phyloP scores from a whole-genome alignment of 768 basidiomycete species.

The Termitomyces sp. region DNA sequence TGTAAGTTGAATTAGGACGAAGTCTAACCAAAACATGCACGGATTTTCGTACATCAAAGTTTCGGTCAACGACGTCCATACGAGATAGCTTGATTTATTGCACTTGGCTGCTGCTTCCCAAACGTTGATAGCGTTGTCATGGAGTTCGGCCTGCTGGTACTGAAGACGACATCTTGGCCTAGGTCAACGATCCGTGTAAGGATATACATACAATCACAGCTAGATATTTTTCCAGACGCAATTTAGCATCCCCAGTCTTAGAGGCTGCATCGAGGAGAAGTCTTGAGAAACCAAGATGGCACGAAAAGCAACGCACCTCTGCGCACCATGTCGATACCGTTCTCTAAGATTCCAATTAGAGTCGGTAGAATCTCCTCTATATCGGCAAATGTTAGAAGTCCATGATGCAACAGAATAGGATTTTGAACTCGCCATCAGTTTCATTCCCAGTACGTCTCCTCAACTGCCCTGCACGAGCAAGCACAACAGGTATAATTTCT shows the following conservation, averaged over 20 bases:
- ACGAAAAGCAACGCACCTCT: constrained; percentile 38
- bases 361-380: constrained; percentile 50
- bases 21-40: constrained; percentile 21
- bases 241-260: constrained; percentile 66
- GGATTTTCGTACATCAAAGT: constrained; percentile 53
- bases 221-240: constrained; percentile 83
- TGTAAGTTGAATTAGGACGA: constrained; percentile 18
- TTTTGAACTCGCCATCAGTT: constrained; percentile 31
- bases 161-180: constrained; percentile 1
- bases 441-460: constrained; percentile 50
- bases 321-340: constrained; percentile 59
- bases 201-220: constrained; percentile 60
- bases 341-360: constrained; percentile 57
- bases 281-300: not conserved
- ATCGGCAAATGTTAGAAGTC: constrained; percentile 9
- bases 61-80: constrained; percentile 76
- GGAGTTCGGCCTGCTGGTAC: constrained; percentile 36
- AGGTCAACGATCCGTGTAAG: too few relatives aligned
- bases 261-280: constrained; percentile 38
- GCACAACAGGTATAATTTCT: constrained; percentile 57
- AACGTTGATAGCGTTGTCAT: constrained; percentile 54
- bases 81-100: constrained; percentile 68
- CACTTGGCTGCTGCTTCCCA: constrained; percentile 68
- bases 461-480: constrained; percentile 65
- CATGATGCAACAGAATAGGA: not conserved